phyloP scores from a whole-genome alignment of 805 yeast genomes.

The Spencermartinsiella europaea region DNA sequence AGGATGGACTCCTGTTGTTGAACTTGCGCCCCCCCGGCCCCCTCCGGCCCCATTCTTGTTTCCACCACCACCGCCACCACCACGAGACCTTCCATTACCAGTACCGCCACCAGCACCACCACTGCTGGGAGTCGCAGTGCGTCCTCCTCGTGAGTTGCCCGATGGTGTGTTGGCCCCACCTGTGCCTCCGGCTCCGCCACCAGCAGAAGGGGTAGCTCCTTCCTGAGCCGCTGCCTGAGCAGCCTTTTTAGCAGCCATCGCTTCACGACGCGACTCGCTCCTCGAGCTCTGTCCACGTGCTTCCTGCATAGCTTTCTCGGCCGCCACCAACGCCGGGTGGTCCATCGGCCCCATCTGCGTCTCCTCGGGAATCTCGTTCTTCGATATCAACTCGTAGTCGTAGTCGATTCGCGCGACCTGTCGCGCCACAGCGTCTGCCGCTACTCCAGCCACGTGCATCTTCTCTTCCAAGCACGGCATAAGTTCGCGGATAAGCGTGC shows the following conservation, averaged over 20 bases:
- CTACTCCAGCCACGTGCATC: conserved; percentile 93
- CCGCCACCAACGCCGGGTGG: conserved; percentile 85
- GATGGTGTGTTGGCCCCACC: conserved; percentile 5
- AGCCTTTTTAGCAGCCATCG: conserved; percentile 82
- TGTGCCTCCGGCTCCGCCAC: conserved; percentile 6
- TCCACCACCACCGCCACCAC: not conserved
- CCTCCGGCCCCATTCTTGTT: not conserved
- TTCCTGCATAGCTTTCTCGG: conserved; percentile 38
- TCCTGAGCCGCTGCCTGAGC: conserved; percentile 36
- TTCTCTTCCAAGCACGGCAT: conserved; percentile 94
- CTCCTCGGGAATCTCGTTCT: conserved; percentile 75
- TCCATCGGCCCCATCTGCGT: conserved; percentile 72
- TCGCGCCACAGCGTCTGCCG: conserved; percentile 67
- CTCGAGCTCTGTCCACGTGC: conserved; percentile 70
- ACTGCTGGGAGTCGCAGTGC: not conserved
- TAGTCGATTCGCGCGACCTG: conserved; percentile 71
- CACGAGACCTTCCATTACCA: not conserved
- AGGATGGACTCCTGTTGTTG: conserved; percentile 1
- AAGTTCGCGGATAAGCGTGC: conserved; percentile 51
- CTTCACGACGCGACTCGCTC: conserved; percentile 84
- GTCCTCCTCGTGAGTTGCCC: not conserved
- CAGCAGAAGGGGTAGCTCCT: conserved; percentile 21
- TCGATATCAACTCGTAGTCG: conserved; percentile 69
- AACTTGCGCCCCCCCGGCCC: not conserved
- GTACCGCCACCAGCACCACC: not conserved